Evolutionary conservation across 805 yeast species (phyloP).

Genomic region (Hanseniaspora guilliermondii): DNA sequence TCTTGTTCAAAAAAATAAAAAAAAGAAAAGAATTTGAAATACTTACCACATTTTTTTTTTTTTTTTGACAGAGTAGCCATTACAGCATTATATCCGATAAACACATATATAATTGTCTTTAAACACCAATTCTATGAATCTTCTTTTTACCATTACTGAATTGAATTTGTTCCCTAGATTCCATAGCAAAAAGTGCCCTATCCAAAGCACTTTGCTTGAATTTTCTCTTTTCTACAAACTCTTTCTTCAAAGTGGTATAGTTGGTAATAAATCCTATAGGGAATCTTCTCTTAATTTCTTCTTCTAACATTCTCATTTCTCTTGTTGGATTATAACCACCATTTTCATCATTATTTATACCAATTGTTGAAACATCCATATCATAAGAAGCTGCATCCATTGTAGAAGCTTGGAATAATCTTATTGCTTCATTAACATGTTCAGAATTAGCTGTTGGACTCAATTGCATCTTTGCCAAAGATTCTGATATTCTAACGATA

Average conservation of each 20-base stretch:
- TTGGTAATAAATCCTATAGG: constrained; percentile 96
- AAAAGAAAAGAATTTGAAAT: neutral
- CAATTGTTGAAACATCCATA: constrained; percentile 15
- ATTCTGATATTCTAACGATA: constrained; percentile 86
- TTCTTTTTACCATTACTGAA: constrained; percentile 78
- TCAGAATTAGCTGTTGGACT: constrained; percentile 73
- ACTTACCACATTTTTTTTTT: too few species aligned
- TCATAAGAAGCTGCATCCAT: constrained; percentile 72
- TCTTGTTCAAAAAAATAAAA: neutral
- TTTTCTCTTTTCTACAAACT: constrained; percentile 57
- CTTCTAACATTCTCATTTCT: constrained; percentile 70
- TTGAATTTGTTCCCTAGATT: constrained; percentile 75
- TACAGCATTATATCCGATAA: neutral
- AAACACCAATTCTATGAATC: constrained; percentile 63
- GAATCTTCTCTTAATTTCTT: constrained; percentile 73
- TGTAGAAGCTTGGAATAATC: constrained; percentile 91
- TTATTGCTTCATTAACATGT: constrained; percentile 90
- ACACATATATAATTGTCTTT: constrained; percentile 11
- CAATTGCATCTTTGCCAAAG: constrained; percentile 75
- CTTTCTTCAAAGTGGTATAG: constrained; percentile 67
- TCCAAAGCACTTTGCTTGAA: constrained; percentile 64
- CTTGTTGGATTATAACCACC: constrained; percentile 39
- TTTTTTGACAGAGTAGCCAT: neutral
- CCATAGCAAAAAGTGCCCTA: constrained; percentile 67
- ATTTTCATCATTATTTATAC: constrained; percentile 36